Conservation (phyloP, 495 filamentous ascomycete genomes). For the Aspergillus biplanus region DNA sequence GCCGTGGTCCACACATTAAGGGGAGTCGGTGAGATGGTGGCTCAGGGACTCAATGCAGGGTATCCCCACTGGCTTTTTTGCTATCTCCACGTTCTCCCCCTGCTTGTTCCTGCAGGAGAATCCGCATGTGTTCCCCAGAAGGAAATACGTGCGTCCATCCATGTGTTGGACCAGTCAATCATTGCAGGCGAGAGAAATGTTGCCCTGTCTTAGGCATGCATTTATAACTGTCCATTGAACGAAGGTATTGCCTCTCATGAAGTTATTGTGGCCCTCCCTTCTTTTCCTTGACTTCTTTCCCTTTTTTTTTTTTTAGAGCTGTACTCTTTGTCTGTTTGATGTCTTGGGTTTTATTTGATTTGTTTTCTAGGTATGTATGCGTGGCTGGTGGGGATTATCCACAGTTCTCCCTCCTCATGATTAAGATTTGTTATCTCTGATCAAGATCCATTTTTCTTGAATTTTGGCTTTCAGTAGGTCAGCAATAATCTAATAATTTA, state of each 20-base stretch:
- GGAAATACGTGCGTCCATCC: background rate
- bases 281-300: no score
- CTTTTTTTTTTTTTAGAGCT: no score
- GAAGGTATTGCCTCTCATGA: background rate
- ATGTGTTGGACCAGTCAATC: background rate
- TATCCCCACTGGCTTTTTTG: background rate
- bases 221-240: background rate
- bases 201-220: background rate
- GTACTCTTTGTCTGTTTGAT: no score
- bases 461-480: no score
- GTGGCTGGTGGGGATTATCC: no score
- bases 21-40: no score
- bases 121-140: background rate
- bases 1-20: background rate
- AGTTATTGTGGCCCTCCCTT: no score
- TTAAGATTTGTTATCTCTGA: no score
- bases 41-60: background rate
- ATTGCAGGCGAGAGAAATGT: background rate
- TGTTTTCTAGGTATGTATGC: no score
- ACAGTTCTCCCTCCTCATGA: no score
- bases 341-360: no score
- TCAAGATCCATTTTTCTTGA: no score
- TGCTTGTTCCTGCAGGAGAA: constrained; percentile 5
- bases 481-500: background rate
- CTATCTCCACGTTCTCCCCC: constrained; percentile 4